Evolutionary conservation across 257 asterid genomes (phyloP), one percentile per base, ranked within the genome.

Genomic region (Solanum dulcamara): DNA sequence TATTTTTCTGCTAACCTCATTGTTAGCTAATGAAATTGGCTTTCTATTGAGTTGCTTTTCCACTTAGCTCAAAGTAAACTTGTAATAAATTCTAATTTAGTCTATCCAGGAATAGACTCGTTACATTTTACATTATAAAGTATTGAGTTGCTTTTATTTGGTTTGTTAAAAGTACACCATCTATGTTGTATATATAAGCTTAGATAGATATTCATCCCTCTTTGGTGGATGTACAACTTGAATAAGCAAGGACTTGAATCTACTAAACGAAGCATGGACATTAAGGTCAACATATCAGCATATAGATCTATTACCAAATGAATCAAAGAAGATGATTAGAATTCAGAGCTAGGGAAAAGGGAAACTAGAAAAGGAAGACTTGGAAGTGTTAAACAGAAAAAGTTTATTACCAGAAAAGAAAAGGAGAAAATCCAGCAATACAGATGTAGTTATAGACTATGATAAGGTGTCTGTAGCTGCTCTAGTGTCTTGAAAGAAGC

Each of bases 401-500:
- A 1, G 10, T 46, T 28, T 46, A 46, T 28, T 77, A 77, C 28
- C 6, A 30, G 42, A 18, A 5, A 28, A 77, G 35, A 28, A 17
- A 77, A 40, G 12, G 24, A 30, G 18, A 18, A 1, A 70, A 8
- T 77, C 62, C 60, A 77, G 62, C 42, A 77, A 26, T 46, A 28
- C 42, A 17, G 42, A 30, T 44, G 83, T 48, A 46, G 28, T 46
- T 75, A 75, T 44, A 44, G 22, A 75, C 18, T 28, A 77, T 5
- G 60, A 32, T 46, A 85, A 70, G 68, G 66, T n/a, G 66, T 60
- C 42, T 42, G 77, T 14, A 83, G 81, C 28, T 84, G 84, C 59
- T 87, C 74, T 1, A 86, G 44, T 51, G 67, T 40, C 60, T 85
- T 85, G 87, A 83, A 81, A 77, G 89, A 86, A 50, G 55, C 17